Percentiles rank a stretch among this genome's conserved stretches.
These are phyloP conservation scores for Yamadazyma blattariae DNA, from an alignment of 1,139 yeast species.

Conservation along the genomic window DNA sequence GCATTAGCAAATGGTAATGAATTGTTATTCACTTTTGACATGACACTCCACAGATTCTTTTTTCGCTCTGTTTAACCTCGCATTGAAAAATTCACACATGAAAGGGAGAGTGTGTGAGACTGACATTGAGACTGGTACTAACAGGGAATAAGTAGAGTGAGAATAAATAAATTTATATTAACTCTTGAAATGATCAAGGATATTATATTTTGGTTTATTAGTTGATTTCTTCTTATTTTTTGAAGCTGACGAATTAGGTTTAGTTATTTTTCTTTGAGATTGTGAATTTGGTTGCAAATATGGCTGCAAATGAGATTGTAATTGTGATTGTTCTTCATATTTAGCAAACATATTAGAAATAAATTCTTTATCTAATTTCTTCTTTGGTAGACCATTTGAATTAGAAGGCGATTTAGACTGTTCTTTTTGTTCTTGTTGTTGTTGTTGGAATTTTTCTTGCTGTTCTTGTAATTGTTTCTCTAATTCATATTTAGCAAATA, in stretches of 20 bases:
- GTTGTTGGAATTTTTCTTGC: slow-evolving; percentile 1
- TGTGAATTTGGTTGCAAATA: slow-evolving; percentile 10
- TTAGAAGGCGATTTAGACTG: slow-evolving; percentile 1
- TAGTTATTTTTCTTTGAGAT: slow-evolving; percentile 1
- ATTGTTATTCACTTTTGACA: slow-evolving; percentile 26
- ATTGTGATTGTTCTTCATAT: slow-evolving; percentile 15
- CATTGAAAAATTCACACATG: too few relatives aligned
- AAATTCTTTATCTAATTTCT: slow-evolving; percentile 14
- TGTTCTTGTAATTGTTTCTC: too few relatives aligned
- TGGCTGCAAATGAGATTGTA: neutral
- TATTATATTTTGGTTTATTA: slow-evolving; percentile 14
- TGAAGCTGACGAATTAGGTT: neutral
- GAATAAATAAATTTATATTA: neutral
- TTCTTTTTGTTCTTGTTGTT: neutral
- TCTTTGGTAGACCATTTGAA: slow-evolving; percentile 7
- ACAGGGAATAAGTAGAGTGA: neutral
- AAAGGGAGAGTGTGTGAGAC: too few relatives aligned
- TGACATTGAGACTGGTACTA: too few relatives aligned
- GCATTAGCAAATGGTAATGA: slow-evolving; percentile 48
- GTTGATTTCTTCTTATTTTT: neutral
- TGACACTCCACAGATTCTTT: slow-evolving; percentile 7
- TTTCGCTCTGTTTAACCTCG: slow-evolving; percentile 1
- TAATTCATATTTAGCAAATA: slow-evolving; percentile 20
- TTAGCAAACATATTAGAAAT: slow-evolving; percentile 21
- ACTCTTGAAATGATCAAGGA: slow-evolving; percentile 21